phyloP scores from a whole-genome alignment of 192 early-diverging fungal species.

The Hyaloraphidium curvatum region DNA sequence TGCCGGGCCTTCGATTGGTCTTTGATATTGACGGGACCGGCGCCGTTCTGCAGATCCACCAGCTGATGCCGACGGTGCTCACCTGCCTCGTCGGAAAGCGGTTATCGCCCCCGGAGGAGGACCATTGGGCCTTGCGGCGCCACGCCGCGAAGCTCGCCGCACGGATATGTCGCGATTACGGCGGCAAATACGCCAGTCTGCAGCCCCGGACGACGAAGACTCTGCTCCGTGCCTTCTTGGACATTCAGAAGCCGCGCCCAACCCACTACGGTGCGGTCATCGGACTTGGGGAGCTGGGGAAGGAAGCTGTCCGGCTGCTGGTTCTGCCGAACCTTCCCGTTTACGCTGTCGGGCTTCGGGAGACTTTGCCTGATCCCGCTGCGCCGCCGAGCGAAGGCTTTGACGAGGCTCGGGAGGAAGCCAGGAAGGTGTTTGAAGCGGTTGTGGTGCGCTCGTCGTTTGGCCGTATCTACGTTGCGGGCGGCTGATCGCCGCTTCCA shows the following conservation, averaged over 20 bases:
- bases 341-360: constrained; percentile 27
- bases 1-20: not conserved
- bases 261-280: constrained; percentile 81
- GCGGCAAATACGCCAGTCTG: constrained; percentile 62
- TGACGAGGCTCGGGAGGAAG: too few relatives aligned
- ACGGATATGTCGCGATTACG: constrained; percentile 54
- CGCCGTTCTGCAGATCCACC: constrained; percentile 50
- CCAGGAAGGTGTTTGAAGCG: too few relatives aligned
- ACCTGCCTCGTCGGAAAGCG: constrained; percentile 79
- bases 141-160: constrained; percentile 54
- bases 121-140: constrained; percentile 70
- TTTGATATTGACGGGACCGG: not conserved
- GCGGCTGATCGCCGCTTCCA: too few relatives aligned
- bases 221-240: constrained; percentile 72
- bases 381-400: too few relatives aligned
- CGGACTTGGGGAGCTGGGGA: constrained; percentile 54
- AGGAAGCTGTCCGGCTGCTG: constrained; percentile 53
- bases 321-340: constrained; percentile 57
- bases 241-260: constrained; percentile 55
- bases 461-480: too few relatives aligned
- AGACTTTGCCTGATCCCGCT: too few relatives aligned
- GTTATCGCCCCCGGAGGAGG: constrained; percentile 45
- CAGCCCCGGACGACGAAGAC: constrained; percentile 80
- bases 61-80: constrained; percentile 80
- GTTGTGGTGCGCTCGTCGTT: too few relatives aligned